Evolutionary conservation across 148 eudicot genomes (phyloP), one percentile per base, ranked within the genome.

Genomic region (Polygonum maritimum): DNA sequence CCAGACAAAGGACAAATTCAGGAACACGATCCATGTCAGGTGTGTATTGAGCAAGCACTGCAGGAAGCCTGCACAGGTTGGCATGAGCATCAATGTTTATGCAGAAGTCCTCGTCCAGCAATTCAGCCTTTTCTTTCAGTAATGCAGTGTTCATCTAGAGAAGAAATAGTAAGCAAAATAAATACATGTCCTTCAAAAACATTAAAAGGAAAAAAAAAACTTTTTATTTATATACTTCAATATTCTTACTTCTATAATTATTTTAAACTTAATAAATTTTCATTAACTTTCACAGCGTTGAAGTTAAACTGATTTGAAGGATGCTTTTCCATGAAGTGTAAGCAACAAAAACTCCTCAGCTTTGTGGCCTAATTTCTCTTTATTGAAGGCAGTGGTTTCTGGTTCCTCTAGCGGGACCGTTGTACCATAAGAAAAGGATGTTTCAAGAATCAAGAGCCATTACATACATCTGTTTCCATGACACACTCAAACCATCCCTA

Each of bases 1-100:
- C 98, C 80, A 95, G 85, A 81, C 91, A 92, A 69, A 95, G 91
- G 78, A 84, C 83, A 78, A 95, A 89, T 77, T 95, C 97, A 19
- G 96, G 98, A 70, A 95, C 85, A 79, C 92, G 87, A 63, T 95
- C 98, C 97, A 95, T 92, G 80, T 92, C 97, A 79, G 98, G 98
- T 58, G 96, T 95, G 84, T 95, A 92, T 86, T 95, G 98, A 81
- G 92, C 97, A 80, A 95, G 90, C 74, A 95, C 78, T 54, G 92
- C 88, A 69, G 98, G 98, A 76, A 95, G 92, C 94, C 97, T 89
- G 22, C 89, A 86, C 84, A 95, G 78, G 73, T 86, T 88, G 67
- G 97, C 94, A 49, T 85, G 82, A 14, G 85, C 69, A 78, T 95
- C 97, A 58, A 95, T 83, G 80, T 84, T 80, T 80, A 95, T 87